Percentiles rank a stretch among this genome's conserved stretches.
Evolutionary conservation across 2,329 filamentous ascomycete species (phyloP).

Genomic region (Fusarium hainanense): DNA sequence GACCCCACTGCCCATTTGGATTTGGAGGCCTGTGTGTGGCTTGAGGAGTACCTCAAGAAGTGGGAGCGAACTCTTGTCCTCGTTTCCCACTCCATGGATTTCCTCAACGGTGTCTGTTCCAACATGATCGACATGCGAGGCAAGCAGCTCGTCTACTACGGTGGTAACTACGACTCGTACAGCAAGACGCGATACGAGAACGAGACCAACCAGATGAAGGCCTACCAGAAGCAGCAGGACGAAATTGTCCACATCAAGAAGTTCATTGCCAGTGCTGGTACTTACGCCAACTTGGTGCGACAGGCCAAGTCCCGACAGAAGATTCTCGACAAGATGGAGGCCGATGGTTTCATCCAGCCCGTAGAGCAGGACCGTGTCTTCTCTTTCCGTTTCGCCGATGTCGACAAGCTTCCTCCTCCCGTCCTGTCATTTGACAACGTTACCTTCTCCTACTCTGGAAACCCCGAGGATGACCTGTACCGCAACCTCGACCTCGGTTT

Average conservation of each 20-base stretch:
- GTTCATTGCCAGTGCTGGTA: slow-evolving; percentile 99
- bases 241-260: slow-evolving; percentile 99
- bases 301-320: slow-evolving; percentile 99
- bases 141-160: slow-evolving; percentile 93
- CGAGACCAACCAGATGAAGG: slow-evolving; percentile 98
- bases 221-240: slow-evolving; percentile 98
- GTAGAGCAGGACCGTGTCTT: slow-evolving; percentile 88
- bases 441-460: slow-evolving; percentile 96
- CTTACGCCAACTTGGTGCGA: slow-evolving; percentile 98
- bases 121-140: slow-evolving; percentile 99
- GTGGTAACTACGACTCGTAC: slow-evolving; percentile 99
- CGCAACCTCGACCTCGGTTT: slow-evolving; percentile 97
- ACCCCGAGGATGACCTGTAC: slow-evolving; percentile 91
- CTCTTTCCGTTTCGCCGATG: slow-evolving; percentile 97
- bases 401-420: slow-evolving; percentile 98
- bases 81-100: slow-evolving; percentile 98
- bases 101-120: slow-evolving; percentile 97
- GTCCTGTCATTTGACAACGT: slow-evolving; percentile 97
- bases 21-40: slow-evolving; percentile 98
- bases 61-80: slow-evolving; percentile 98
- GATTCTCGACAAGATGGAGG: slow-evolving; percentile 99
- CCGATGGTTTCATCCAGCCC: slow-evolving; percentile 96
- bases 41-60: slow-evolving; percentile 99
- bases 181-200: slow-evolving; percentile 93
- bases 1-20: slow-evolving; percentile 99